Evolutionary conservation across 2,329 filamentous ascomycete species (phyloP).

Genomic region (Rachicladosporium sp.): DNA sequence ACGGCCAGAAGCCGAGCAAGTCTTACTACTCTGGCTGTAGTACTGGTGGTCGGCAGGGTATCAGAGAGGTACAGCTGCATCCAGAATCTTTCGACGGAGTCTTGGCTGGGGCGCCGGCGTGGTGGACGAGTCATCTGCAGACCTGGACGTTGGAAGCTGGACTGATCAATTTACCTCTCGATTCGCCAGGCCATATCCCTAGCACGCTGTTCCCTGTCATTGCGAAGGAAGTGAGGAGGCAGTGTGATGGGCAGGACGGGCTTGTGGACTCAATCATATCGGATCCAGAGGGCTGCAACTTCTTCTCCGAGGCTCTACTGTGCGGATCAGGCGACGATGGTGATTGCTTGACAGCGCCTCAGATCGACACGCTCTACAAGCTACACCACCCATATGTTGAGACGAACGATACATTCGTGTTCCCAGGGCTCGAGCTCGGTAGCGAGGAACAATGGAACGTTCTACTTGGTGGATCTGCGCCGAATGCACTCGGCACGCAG

Average conservation of each 20-base stretch:
- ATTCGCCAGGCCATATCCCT: slow-evolving; percentile 33
- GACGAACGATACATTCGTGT: slow-evolving; percentile 29
- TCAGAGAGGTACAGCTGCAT: slow-evolving; percentile 41
- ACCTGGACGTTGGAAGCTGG: slow-evolving; percentile 34
- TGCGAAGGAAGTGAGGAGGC: slow-evolving; percentile 32
- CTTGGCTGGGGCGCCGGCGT: slow-evolving; percentile 40
- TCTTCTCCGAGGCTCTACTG: slow-evolving; percentile 30
- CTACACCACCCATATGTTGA: slow-evolving; percentile 32
- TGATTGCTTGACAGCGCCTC: slow-evolving; percentile 32
- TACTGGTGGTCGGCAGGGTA: slow-evolving; percentile 46
- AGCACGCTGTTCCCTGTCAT: slow-evolving; percentile 33
- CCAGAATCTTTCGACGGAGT: slow-evolving; percentile 48
- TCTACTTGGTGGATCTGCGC: slow-evolving; percentile 25
- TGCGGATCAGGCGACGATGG: slow-evolving; percentile 22
- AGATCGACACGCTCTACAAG: slow-evolving; percentile 31
- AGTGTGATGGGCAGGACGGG: slow-evolving; percentile 42
- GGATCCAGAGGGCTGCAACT: slow-evolving; percentile 33
- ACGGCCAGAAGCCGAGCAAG: slow-evolving; percentile 30
- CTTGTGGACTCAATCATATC: slow-evolving; percentile 39
- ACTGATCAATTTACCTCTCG: slow-evolving; percentile 36
- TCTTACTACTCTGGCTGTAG: slow-evolving; percentile 49
- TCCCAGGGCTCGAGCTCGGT: slow-evolving; percentile 28
- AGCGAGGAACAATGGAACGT: slow-evolving; percentile 26
- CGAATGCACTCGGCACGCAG: slow-evolving; percentile 26
- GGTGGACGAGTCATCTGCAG: slow-evolving; percentile 39